Percentiles rank a stretch among this genome's conserved stretches.
These are phyloP conservation scores for Verticillium alfalfae DNA, from an alignment of 2,329 filamentous ascomycete genomes.

Conservation along the genomic window DNA sequence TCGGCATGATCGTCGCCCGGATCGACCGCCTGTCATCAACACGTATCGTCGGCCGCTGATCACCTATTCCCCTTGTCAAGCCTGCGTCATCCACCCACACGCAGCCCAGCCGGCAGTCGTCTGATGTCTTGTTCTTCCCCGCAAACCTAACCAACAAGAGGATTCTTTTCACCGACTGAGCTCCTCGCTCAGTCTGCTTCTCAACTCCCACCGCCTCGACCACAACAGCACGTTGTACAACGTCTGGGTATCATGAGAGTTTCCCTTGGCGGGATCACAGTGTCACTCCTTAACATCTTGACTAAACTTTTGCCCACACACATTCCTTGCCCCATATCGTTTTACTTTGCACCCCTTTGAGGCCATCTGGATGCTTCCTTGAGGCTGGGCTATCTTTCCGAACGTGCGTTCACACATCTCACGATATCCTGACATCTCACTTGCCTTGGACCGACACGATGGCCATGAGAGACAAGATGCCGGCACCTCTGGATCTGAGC, in stretches of 20 bases:
- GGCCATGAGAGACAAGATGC: constrained; percentile 27
- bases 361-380: not conserved
- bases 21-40: constrained; percentile 12
- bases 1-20: constrained; percentile 11
- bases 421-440: not conserved
- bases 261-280: not conserved
- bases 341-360: not conserved
- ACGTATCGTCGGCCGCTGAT: constrained; percentile 7
- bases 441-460: constrained; percentile 3
- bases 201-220: not conserved
- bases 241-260: not conserved
- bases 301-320: not conserved
- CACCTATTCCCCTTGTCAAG: not conserved
- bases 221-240: not conserved
- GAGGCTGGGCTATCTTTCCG: not conserved
- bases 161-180: not conserved
- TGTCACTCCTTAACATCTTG: not conserved
- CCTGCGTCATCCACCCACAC: not conserved
- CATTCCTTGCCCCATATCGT: not conserved
- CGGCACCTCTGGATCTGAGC: constrained; percentile 39
- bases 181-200: not conserved
- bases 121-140: constrained; percentile 1
- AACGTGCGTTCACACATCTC: not conserved
- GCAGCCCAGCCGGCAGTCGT: not conserved
- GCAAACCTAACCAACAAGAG: not conserved